Base-by-base conservation (phyloP, 2,329 filamentous ascomycete genomes). In the Phaeosphaeriaceae sp. region DNA sequence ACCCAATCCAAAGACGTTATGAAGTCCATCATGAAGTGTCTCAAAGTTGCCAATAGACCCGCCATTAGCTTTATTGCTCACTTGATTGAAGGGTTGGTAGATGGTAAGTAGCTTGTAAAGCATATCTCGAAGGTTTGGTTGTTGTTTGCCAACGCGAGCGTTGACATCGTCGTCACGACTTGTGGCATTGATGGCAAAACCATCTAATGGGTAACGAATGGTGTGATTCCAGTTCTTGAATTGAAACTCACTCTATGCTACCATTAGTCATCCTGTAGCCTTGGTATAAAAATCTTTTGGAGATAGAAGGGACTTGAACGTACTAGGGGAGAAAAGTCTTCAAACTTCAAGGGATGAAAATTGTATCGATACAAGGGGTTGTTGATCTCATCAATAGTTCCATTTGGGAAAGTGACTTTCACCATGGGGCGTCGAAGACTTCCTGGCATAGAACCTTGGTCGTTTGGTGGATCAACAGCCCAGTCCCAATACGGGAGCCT, bases 1-100 rank as follows among this genome's bases (percentile, higher is more conserved):
- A 1, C 87, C 87, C 7, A 68, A 46, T 1, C 67, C 66, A 23
- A 71, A 70, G 3, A 55, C 50, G 17, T 64, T 69, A 38, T 71
- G 68, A 15, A 70, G 46, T 8, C 63, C 61, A 45, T 69, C 67
- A 17, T 71, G 67, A 1, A 70, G 55, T 1, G 66, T 68, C 42
- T 69, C 67, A 8, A 68, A 58, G 35, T 66, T 71, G 3, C 66
- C 65, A 43, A 71, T 68, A 6, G 57, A 63, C 6, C 66, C 67
- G 17, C 67, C 67, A 28, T 61, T 65, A 11, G 61, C 67, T 41
- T 67, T 68, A 46, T 64, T 71, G 38, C 64, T 67, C 40, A 66
- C 68, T 42, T 68, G 52, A 18, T 63, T 68, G 50, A 64, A 71
- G 1, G 63, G 52, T 38, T 71, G 67, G 36, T 66, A 68, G 13